Evolutionary conservation across 768 basidiomycete species (phyloP), one percentile per base, ranked within the genome.

Genomic region (Sarcodon sp.): DNA sequence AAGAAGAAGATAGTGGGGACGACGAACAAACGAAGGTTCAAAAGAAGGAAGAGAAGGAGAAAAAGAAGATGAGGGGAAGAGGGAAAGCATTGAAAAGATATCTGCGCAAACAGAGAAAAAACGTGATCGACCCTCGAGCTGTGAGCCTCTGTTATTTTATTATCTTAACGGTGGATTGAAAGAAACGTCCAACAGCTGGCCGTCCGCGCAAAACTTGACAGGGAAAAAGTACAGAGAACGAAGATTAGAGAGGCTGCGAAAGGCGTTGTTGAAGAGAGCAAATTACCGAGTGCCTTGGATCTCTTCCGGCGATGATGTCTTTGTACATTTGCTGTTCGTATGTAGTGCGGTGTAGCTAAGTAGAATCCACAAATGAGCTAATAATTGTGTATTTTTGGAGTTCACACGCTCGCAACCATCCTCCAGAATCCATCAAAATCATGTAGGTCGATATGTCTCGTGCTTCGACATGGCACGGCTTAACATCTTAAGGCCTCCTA

Each of bases 71-170:
- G 83, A 76, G 90, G 33, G 91, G 92, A 12, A 91, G 83, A 61
- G 79, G 77, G 21, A 91, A 89, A 72, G 84, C 79, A 61, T 59
- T 92, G 59, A 94, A 91, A 64, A 71, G 90, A 69, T 80, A 57
- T 57, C 63, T 96, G 52, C 75, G 87, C 57, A 96, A 92, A 69
- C 87, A 94, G 64, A 79, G 89, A 61, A 91, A 93, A 71, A 96
- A 97, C 58, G 87, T 97, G 44, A 77, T 97, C 52, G 92, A 97
- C 61, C 88, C 89, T 18, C 72, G 75, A 18, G 72, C 76, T 18
- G 85, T 87, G 48, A 47, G 75, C 68, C 1, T 43, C 31, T 7
- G 12, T 36, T 5, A 6, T 10, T 31, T 33, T 31, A 55, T 47
- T 55, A 38, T 45, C 12, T 31, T 11, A 13, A 12, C 10, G 7